A percentile compares a stretch with the other conserved stretches of the same genome.
These are phyloP conservation scores for Hemileia vastatrix DNA, from an alignment of 1,284 basidiomycete genomes.

Conservation along the genomic window DNA sequence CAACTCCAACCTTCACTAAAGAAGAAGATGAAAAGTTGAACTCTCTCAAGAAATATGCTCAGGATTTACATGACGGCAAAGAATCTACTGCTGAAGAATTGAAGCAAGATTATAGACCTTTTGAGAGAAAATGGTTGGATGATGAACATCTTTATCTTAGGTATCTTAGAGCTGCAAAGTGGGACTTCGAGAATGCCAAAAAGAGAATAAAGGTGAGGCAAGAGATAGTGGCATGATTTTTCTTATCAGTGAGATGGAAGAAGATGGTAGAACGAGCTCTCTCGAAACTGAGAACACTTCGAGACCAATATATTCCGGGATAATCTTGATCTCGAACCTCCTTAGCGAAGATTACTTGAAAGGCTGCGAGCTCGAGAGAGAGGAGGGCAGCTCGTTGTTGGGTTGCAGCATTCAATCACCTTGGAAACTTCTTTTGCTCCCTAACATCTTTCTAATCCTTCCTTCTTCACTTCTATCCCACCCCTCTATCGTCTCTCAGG, in stretches of 20 bases:
- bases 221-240: too few species aligned
- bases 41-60: not conserved
- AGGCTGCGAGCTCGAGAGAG: too few species aligned
- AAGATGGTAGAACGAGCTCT: too few species aligned
- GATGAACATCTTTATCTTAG: constrained; percentile 31
- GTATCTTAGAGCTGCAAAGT: constrained; percentile 37
- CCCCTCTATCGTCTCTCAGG: constrained; percentile 6
- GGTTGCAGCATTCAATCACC: too few species aligned
- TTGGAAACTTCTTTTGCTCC: not conserved
- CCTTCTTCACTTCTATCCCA: not conserved
- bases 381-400: too few species aligned
- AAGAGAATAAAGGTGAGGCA: too few species aligned
- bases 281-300: too few species aligned
- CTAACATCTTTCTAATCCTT: not conserved
- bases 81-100: not conserved
- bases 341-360: too few species aligned
- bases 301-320: too few species aligned
- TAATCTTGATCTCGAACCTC: too few species aligned
- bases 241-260: too few species aligned
- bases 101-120: constrained; percentile 27
- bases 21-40: not conserved
- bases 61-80: not conserved
- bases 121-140: constrained; percentile 31
- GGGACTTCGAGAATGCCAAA: constrained; percentile 34
- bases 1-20: not conserved